Conservation (phyloP, 2,329 filamentous ascomycete genomes). For the Aspergillus phoenicis region DNA sequence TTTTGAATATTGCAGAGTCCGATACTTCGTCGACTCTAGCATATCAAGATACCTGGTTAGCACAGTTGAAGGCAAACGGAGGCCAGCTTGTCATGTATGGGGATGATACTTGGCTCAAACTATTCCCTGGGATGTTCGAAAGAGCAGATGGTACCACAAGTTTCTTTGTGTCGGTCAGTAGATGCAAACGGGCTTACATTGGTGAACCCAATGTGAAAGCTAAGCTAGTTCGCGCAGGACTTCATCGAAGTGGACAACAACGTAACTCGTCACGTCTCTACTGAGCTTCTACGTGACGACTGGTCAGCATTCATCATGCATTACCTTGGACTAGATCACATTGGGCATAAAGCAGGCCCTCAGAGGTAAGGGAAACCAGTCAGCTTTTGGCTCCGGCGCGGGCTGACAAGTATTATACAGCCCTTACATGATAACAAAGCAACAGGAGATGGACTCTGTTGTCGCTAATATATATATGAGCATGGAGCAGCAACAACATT, state of each 20-base stretch:
- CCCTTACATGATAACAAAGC: constrained; percentile 89
- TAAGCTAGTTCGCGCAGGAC: constrained; percentile 60
- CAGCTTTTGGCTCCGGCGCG: not conserved
- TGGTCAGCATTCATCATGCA: constrained; percentile 95
- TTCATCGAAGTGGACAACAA: constrained; percentile 98
- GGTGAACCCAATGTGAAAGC: constrained; percentile 14
- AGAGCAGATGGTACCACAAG: constrained; percentile 90
- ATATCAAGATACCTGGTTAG: constrained; percentile 91
- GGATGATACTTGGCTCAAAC: constrained; percentile 96
- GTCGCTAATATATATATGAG: constrained; percentile 74
- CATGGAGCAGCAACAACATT: constrained; percentile 69
- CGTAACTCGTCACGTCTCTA: constrained; percentile 84
- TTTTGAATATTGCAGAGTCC: constrained; percentile 92
- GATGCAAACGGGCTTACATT: not conserved
- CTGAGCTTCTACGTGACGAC: constrained; percentile 73
- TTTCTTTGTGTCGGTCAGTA: constrained; percentile 92
- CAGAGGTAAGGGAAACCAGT: constrained; percentile 59
- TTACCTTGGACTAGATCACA: constrained; percentile 94
- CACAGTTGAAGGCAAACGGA: constrained; percentile 77
- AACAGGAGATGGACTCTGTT: constrained; percentile 88
- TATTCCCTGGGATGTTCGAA: constrained; percentile 87
- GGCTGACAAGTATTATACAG: constrained; percentile 50
- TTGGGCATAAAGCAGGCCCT: constrained; percentile 93
- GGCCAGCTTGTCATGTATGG: constrained; percentile 92
- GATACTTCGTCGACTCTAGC: constrained; percentile 87